Conservation (phyloP, 345 rosid species). For the Psidium guajava region DNA sequence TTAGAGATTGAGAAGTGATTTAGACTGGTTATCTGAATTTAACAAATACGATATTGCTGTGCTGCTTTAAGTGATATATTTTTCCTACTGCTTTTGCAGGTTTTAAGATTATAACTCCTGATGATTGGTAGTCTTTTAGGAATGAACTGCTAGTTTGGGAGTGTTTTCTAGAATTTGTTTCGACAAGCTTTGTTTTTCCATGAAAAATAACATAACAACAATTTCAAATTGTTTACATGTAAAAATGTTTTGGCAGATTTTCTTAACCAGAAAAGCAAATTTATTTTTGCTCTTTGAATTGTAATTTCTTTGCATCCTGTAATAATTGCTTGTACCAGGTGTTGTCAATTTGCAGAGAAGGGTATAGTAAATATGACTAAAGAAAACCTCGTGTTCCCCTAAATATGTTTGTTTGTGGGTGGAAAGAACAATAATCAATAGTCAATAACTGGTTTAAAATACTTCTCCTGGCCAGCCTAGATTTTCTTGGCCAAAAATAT, state of each 20-base stretch:
- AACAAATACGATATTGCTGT: too few relatives aligned
- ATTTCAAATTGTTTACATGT: neutral
- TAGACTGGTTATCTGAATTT: neutral
- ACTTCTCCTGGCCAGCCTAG: neutral
- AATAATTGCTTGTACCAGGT: neutral
- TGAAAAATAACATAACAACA: too few relatives aligned
- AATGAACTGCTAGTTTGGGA: neutral
- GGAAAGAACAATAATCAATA: neutral
- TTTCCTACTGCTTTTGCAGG: neutral
- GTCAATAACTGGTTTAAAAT: neutral
- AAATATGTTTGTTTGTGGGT: neutral
- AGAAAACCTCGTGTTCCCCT: neutral
- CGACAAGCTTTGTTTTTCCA: neutral
- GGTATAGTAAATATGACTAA: neutral
- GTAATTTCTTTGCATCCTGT: neutral
- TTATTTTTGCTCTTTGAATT: too few relatives aligned
- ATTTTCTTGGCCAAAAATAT: neutral
- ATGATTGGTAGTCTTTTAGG: neutral
- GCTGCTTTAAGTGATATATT: neutral
- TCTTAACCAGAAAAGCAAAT: neutral
- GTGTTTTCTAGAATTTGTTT: neutral
- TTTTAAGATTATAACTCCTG: neutral
- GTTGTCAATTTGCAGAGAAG: neutral
- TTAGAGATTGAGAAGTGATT: neutral
- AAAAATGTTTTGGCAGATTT: neutral